Base-by-base conservation (phyloP, 1,284 basidiomycete genomes). In the Cerioporus squamosus region DNA sequence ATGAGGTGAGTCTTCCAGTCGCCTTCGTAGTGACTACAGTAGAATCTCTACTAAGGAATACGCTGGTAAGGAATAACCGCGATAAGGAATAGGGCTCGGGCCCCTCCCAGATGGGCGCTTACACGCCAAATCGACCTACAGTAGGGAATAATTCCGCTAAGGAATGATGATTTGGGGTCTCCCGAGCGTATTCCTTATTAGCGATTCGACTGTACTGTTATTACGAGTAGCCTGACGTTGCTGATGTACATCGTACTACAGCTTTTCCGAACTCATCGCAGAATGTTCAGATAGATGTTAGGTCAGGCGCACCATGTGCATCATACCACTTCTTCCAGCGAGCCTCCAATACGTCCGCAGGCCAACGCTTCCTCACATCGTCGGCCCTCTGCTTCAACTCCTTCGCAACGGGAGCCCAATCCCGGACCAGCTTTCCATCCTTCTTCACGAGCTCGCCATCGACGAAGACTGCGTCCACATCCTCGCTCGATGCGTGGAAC, bases 291-390 rank as follows among this genome's bases (percentile, higher is more conserved):
- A 42, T 18, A 9, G 20, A 42, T 18, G 10, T 42, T 15, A 51
- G 10, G 10, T 39, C 38, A 29, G 49, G 49, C 42, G 49, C 49
- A 24, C 49, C 49, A 42, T 51, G 9, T 2, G 23, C 15, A 7
- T 51, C 49, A 9, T 67, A 70, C 51, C 60, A 68, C 55, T 70
- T 60, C 43, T 48, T 46, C 70, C 70, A 71, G 3, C 55, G 44
- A 51, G 61, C 64, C 39, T 72, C 69, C 51, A 72, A 53, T 48
- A 62, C 59, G 23, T 68, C 68, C 36, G 51, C 57, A 2, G 70
- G 69, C 54, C 78, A 87, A 67, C 63, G 86, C 39, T 79, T 76
- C 10, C 77, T 84, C 44, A 78, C 78, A 23, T 81, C 82, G 17
- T 78, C 77, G n/a, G 74, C 79, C 2, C 68, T 75, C 51, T 79